A percentile compares a stretch with the other conserved stretches of the same genome.
These are phyloP conservation scores for Lyophyllum shimeji DNA, from an alignment of 768 basidiomycete species.

Conservation along the genomic window DNA sequence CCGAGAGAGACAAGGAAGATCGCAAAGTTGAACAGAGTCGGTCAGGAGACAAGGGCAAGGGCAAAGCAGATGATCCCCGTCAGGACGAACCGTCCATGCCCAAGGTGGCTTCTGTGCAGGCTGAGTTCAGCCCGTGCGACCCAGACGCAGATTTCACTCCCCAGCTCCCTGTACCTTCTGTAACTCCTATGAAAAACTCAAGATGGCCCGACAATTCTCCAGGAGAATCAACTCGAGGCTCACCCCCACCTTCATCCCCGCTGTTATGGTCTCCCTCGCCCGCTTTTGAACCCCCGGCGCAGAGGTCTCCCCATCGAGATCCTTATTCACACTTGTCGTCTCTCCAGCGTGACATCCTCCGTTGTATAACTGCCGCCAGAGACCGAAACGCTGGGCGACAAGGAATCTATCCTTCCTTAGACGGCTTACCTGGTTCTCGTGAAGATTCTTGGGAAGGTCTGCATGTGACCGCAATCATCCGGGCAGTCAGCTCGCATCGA, in stretches of 20 bases:
- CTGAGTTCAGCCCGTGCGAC: background rate
- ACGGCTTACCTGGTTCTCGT: background rate
- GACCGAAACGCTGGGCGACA: background rate
- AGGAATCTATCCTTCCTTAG: slow-evolving; percentile 5
- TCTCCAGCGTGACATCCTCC: slow-evolving; percentile 23
- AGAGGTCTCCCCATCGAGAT: slow-evolving; percentile 8
- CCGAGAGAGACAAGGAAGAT: background rate
- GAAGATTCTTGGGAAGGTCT: slow-evolving; percentile 15
- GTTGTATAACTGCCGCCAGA: slow-evolving; percentile 11
- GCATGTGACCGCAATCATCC: slow-evolving; percentile 10
- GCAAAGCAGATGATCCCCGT: background rate
- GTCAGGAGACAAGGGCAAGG: background rate
- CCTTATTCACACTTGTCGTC: slow-evolving; percentile 20
- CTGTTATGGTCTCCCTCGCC: background rate
- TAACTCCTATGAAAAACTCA: background rate
- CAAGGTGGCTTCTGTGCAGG: too few relatives aligned
- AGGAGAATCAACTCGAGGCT: background rate
- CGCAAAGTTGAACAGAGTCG: background rate
- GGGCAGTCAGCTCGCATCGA: background rate
- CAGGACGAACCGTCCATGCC: background rate
- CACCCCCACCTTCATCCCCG: background rate
- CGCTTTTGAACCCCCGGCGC: background rate
- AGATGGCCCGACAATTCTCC: background rate
- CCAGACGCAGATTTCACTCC: background rate
- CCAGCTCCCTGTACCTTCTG: background rate